Base-by-base conservation (phyloP, 2,329 filamentous ascomycete species). In the Onygenales sp. region DNA sequence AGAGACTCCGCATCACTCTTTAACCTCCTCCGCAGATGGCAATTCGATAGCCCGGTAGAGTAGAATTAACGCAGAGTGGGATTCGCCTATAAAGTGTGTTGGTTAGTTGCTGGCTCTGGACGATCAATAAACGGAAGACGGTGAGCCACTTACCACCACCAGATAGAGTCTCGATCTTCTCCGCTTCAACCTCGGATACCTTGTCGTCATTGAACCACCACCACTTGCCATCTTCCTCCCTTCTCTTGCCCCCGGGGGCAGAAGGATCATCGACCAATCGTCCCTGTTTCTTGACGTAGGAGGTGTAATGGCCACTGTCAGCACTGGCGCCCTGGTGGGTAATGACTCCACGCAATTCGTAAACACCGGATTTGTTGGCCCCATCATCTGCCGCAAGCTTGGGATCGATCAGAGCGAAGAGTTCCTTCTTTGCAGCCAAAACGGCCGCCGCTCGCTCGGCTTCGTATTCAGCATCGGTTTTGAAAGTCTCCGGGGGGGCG, bases 131-230 rank as follows among this genome's bases (percentile, higher is more conserved):
- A 45, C 14, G 32, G 49, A 51, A 45, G 14, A 36, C 27, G 35
- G 36, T 44, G 52, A 8, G 41, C 21, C 2, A 66, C 78, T 69
- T 69, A 82, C 90, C 92, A 64, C 94, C 93, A 55, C 93, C 94
- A 50, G 90, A 81, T 50, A 98, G 79, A 3, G 85, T 86, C 67
- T 92, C 87, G 60, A 98, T 94, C 76, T 95, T 93, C 63, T 97
- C 92, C 31, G 82, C 77, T 13, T 89, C 83, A 32, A 98, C 93
- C 75, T 98, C 93, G 11, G 86, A 84, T 36, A 98, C 93, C 75
- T 90, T 94, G 67, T 98, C 92, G 64, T 98, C 93, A 70, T 98
- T 97, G 79, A 98, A 98, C 92, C 93, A 98, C 92, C 93, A 98
- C 93, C 93, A 98, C 64, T 90, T 95, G 61, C 88, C 90, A 66